phyloP scores from a whole-genome alignment of 306 rosid species.

The Cucumis hystrix region DNA sequence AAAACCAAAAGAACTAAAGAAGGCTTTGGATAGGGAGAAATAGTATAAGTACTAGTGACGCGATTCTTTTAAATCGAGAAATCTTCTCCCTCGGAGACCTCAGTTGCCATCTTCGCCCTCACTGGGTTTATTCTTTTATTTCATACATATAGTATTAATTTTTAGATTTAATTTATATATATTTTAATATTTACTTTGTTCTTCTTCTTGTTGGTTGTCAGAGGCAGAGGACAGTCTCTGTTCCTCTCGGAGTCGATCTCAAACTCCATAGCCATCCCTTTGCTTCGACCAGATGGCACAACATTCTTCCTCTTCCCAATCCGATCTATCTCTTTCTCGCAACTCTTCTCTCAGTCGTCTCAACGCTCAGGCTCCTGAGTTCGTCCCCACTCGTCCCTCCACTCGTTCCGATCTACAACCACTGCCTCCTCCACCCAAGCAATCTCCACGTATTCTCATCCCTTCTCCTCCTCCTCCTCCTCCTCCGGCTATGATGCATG shows the following conservation, averaged over 20 bases:
- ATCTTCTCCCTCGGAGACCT: conserved; percentile 12
- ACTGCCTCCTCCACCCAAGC: conserved; percentile 25
- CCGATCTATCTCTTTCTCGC: conserved; percentile 43
- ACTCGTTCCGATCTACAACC: conserved; percentile 36
- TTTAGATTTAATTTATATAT: background rate
- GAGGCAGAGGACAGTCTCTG: background rate
- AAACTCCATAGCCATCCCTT: background rate
- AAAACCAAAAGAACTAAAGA: background rate
- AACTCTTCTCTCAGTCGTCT: conserved; percentile 64
- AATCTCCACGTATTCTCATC: conserved; percentile 17
- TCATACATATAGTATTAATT: background rate
- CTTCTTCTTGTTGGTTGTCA: background rate
- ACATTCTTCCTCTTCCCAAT: conserved; percentile 16
- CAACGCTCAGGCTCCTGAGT: conserved; percentile 89
- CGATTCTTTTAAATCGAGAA: conserved; percentile 10
- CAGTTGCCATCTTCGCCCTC: conserved; percentile 12
- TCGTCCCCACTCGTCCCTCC: conserved; percentile 49
- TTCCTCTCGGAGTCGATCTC: background rate
- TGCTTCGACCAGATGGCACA: conserved; percentile 28
- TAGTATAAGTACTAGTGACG: conserved; percentile 7
- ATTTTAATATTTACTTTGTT: background rate
- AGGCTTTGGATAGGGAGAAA: background rate
- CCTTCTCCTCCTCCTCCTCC: conserved; percentile 40
- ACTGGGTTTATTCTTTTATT: background rate
- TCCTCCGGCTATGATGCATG: conserved; percentile 25